A percentile compares a stretch with the other conserved stretches of the same genome.
Conservation (phyloP, 2,329 filamentous ascomycete species). For the Beauveria pseudobassiana region DNA sequence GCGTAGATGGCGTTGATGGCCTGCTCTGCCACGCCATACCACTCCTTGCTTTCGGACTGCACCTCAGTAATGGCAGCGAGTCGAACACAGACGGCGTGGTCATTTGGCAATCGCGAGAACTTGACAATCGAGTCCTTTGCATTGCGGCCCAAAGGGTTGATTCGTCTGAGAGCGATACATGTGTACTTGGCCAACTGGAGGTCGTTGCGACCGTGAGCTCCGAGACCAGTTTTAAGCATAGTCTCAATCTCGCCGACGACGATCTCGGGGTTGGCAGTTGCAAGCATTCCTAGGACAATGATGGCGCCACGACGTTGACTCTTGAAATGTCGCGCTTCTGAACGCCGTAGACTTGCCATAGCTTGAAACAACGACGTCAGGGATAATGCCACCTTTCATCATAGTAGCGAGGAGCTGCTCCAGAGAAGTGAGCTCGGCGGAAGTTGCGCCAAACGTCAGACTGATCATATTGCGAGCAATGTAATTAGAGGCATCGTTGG, state of each 20-base stretch:
- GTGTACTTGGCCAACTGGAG: slow-evolving; percentile 90
- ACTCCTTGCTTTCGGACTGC: slow-evolving; percentile 84
- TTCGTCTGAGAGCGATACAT: slow-evolving; percentile 83
- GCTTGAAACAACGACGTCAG: slow-evolving; percentile 78
- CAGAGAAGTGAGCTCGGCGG: slow-evolving; percentile 88
- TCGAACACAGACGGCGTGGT: slow-evolving; percentile 77
- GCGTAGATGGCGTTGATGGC: slow-evolving; percentile 93
- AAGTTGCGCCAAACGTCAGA: slow-evolving; percentile 89
- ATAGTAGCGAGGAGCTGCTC: slow-evolving; percentile 94
- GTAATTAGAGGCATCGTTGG: slow-evolving; percentile 90
- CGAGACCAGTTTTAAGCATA: slow-evolving; percentile 85
- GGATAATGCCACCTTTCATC: slow-evolving; percentile 89
- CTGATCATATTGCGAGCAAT: slow-evolving; percentile 98
- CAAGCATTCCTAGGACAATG: slow-evolving; percentile 94
- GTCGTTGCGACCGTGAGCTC: slow-evolving; percentile 70
- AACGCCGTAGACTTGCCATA: slow-evolving; percentile 96
- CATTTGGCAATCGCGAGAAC: slow-evolving; percentile 77
- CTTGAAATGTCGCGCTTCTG: slow-evolving; percentile 85
- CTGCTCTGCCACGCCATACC: slow-evolving; percentile 93
- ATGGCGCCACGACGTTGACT: slow-evolving; percentile 88
- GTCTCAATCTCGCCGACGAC: slow-evolving; percentile 92
- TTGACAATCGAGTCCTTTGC: slow-evolving; percentile 63
- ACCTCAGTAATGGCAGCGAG: slow-evolving; percentile 82
- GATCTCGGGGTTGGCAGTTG: slow-evolving; percentile 84
- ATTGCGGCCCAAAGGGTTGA: slow-evolving; percentile 77